phyloP scores from a whole-genome alignment of 306 rosid species.

The Heteromeles arbutifolia region DNA sequence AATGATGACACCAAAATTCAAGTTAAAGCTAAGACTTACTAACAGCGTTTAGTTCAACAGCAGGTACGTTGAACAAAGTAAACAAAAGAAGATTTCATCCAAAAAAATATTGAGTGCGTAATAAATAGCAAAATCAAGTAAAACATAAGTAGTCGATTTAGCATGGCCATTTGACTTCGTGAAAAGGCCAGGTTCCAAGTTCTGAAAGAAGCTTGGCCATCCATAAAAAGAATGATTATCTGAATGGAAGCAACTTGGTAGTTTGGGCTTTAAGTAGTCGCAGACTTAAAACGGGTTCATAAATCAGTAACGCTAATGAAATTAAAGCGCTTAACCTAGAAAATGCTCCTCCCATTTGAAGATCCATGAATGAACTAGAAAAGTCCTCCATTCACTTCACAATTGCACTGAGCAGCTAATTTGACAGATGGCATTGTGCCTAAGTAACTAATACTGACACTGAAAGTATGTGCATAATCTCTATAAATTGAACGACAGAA shows the following conservation, averaged over 20 bases:
- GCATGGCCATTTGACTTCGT: background rate
- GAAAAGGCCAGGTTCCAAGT: background rate
- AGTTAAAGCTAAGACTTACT: background rate
- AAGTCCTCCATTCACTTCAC: background rate
- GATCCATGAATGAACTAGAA: slow-evolving; percentile 3
- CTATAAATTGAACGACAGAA: background rate
- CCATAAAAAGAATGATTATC: background rate
- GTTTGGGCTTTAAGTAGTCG: background rate
- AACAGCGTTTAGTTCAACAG: background rate
- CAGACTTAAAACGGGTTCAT: background rate
- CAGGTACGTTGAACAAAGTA: background rate
- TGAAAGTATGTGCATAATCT: background rate
- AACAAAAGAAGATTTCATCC: background rate
- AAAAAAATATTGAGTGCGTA: background rate
- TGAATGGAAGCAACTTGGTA: background rate
- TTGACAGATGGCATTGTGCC: background rate
- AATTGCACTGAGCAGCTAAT: background rate
- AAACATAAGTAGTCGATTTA: background rate
- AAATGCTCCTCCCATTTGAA: background rate
- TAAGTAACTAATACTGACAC: background rate
- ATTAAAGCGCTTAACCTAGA: background rate
- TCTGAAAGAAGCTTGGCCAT: background rate
- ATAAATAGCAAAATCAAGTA: background rate
- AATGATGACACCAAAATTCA: background rate
- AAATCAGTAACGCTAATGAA: background rate